A percentile compares a stretch with the other conserved stretches of the same genome.
phyloP scores from a whole-genome alignment of 202 grass and related monocot species.

The Zizania palustris region DNA sequence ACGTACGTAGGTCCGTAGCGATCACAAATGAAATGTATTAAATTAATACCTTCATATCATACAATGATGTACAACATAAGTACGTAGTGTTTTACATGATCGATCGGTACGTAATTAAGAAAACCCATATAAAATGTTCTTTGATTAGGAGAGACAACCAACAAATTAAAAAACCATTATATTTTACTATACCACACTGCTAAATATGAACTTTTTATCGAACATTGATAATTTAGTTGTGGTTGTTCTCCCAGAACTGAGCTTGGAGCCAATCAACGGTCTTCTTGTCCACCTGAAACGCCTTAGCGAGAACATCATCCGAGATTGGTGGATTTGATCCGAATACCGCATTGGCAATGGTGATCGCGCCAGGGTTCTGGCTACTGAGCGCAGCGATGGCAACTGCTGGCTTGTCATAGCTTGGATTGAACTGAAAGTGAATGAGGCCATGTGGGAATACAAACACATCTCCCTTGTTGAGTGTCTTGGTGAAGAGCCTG shows the following conservation, averaged over 20 bases:
- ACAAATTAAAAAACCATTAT: no score
- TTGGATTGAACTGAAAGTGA: conserved; percentile 44
- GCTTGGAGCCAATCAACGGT: conserved; percentile 34
- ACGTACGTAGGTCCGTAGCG: no score
- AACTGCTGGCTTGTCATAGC: background rate
- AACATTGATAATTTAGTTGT: background rate
- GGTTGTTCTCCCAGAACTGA: conserved; percentile 32
- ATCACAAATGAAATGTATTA: no score
- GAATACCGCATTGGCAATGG: conserved; percentile 42
- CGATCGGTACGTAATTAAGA: no score
- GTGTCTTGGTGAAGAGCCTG: conserved; percentile 35
- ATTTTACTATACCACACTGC: no score
- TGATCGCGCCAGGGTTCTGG: conserved; percentile 40
- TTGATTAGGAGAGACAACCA: no score
- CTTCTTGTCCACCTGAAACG: conserved; percentile 35
- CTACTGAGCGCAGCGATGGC: conserved; percentile 32
- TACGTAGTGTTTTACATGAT: no score
- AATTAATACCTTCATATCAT: no score
- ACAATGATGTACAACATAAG: no score
- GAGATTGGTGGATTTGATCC: conserved; percentile 33
- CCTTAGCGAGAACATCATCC: conserved; percentile 35
- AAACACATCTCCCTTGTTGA: conserved; percentile 34
- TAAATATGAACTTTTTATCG: no score
- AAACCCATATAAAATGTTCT: no score
- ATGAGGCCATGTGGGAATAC: conserved; percentile 33